These are phyloP conservation scores for Lentinula detonsa DNA, from an alignment of 768 basidiomycete genomes.

Conservation along the genomic window DNA sequence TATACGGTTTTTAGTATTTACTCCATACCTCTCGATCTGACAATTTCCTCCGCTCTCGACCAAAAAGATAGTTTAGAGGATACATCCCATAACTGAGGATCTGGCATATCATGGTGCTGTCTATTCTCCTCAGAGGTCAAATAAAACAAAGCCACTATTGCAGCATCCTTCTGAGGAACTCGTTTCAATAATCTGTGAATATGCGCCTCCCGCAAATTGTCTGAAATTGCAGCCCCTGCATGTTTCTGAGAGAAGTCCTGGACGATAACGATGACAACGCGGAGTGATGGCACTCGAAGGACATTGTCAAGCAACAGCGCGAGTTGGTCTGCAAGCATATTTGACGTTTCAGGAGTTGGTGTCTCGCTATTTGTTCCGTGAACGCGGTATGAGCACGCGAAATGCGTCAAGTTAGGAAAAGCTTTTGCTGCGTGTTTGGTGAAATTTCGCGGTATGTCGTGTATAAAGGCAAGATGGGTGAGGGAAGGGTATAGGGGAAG, in stretches of 20 bases:
- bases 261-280: background rate
- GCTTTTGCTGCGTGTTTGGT: background rate
- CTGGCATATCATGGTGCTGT: background rate
- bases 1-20: too few species aligned
- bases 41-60: background rate
- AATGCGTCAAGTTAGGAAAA: background rate
- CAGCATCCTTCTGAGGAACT: background rate
- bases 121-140: background rate
- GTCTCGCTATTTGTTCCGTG: background rate
- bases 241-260: constrained; percentile 2
- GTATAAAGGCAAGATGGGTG: constrained; percentile 3
- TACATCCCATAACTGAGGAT: constrained; percentile 1
- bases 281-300: background rate
- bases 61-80: background rate
- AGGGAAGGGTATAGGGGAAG: background rate
- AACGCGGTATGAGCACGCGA: constrained; percentile 2
- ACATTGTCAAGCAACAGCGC: background rate
- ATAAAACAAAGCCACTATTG: background rate
- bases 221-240: background rate
- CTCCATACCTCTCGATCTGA: background rate
- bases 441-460: constrained; percentile 5
- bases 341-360: background rate
- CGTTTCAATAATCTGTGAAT: background rate
- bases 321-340: background rate
- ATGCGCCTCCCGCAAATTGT: background rate